Evolutionary conservation across 441 rosid species (phyloP).

Genomic region (Adansonia grandidieri): DNA sequence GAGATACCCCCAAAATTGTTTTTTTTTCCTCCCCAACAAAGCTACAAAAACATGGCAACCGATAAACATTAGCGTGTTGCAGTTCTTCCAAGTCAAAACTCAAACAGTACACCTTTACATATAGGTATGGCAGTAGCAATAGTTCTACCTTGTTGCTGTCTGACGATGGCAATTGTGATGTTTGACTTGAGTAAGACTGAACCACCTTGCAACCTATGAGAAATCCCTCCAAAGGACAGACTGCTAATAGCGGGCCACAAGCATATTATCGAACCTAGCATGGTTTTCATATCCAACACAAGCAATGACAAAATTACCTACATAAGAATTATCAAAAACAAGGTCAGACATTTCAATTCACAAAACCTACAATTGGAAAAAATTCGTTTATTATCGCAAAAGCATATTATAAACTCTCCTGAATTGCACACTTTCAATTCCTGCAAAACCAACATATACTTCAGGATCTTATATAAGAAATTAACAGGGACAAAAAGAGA

Average conservation of each 20-base stretch:
- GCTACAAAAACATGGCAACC: neutral
- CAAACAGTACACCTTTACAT: neutral
- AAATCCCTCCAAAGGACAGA: conserved; percentile 3
- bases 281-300: conserved; percentile 6
- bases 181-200: neutral
- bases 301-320: conserved; percentile 32
- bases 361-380: conserved; percentile 55
- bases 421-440: conserved; percentile 55
- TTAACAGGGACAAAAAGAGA: conserved; percentile 29
- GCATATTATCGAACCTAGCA: neutral
- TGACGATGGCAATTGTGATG: neutral
- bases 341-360: conserved; percentile 20
- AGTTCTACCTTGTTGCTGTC: neutral
- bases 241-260: neutral
- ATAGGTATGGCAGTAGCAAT: neutral
- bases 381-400: conserved; percentile 25
- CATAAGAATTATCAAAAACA: conserved; percentile 17
- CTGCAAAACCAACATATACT: conserved; percentile 70
- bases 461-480: conserved; percentile 42
- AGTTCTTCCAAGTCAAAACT: neutral
- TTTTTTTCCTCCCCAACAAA: neutral
- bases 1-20: neutral
- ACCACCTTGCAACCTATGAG: neutral
- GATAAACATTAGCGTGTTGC: neutral
- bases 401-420: conserved; percentile 46